Evolutionary conservation across 495 filamentous ascomycete genomes (phyloP).

Genomic region (Aspergillus bridgeri): DNA sequence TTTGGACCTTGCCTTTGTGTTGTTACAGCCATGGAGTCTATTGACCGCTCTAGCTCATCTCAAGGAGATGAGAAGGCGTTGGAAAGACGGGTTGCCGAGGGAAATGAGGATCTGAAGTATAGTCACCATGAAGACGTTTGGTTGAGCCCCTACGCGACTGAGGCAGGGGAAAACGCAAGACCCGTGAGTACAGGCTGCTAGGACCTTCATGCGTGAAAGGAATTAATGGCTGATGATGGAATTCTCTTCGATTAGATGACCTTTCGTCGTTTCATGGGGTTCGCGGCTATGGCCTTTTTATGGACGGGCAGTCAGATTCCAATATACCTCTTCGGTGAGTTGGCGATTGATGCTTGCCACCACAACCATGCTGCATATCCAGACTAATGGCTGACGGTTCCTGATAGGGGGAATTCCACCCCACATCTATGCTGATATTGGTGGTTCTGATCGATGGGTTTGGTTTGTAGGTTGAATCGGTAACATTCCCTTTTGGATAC

Average conservation of each 20-base stretch:
- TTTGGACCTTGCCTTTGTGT: neutral
- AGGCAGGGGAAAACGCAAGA: conserved; percentile 14
- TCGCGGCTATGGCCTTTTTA: conserved; percentile 62
- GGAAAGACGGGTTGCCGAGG: conserved; percentile 14
- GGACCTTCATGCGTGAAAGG: conserved; percentile 9
- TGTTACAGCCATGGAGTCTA: neutral
- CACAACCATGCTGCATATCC: neutral
- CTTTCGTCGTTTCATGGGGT: conserved; percentile 53
- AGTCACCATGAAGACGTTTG: conserved; percentile 27
- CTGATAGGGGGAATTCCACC: conserved; percentile 54
- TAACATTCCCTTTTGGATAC: neutral
- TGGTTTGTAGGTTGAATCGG: conserved; percentile 54
- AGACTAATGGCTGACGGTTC: conserved; percentile 7
- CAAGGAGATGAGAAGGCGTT: conserved; percentile 27
- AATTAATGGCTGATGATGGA: neutral
- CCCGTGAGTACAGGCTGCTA: conserved; percentile 13
- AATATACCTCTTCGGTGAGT: conserved; percentile 56
- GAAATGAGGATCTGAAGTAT: conserved; percentile 15
- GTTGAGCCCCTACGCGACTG: conserved; percentile 18
- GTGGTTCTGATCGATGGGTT: conserved; percentile 64
- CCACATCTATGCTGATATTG: conserved; percentile 62
- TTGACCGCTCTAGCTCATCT: conserved; percentile 16
- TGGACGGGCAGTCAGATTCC: conserved; percentile 66
- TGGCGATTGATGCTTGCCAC: neutral
- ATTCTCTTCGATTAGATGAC: conserved; percentile 45